These are phyloP conservation scores for Tricholoma terreum DNA, from an alignment of 768 basidiomycete species.

Conservation along the genomic window DNA sequence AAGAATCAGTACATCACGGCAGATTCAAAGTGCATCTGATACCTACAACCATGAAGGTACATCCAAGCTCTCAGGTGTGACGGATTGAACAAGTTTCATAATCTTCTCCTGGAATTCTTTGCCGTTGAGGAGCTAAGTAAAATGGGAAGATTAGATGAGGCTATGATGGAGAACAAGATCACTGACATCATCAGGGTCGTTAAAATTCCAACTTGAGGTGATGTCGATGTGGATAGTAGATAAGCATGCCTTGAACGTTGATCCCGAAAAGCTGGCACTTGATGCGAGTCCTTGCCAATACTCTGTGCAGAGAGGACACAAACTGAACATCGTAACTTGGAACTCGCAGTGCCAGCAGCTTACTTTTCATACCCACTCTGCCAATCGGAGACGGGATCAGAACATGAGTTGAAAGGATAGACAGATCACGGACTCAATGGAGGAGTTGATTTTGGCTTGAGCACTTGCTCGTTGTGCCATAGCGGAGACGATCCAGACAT, in stretches of 20 bases:
- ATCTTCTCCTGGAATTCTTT: not conserved
- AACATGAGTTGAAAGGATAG: not conserved
- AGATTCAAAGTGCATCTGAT: not conserved
- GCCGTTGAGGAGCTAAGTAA: not conserved
- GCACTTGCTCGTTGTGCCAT: not conserved
- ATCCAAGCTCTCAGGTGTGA: not conserved
- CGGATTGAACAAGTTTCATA: not conserved
- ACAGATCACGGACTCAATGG: not conserved
- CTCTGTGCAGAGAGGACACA: not conserved
- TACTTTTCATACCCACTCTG: slow-evolving; percentile 14
- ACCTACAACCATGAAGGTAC: not conserved
- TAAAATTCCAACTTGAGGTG: slow-evolving; percentile 24
- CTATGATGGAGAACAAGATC: not conserved
- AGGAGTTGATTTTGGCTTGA: not conserved
- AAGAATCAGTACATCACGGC: not conserved
- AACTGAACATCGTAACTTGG: no score
- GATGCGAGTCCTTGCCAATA: slow-evolving; percentile 8
- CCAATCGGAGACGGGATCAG: slow-evolving; percentile 14
- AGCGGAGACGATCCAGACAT: not conserved
- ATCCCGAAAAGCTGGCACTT: slow-evolving; percentile 4
- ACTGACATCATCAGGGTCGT: slow-evolving; percentile 17
- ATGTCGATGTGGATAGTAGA: slow-evolving; percentile 18
- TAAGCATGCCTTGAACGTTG: slow-evolving; percentile 5
- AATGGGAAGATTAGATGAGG: not conserved
- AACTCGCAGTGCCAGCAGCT: not conserved